Evolutionary conservation across 176 grass and related monocot genomes (phyloP).

Genomic region (Paspalum vaginatum): DNA sequence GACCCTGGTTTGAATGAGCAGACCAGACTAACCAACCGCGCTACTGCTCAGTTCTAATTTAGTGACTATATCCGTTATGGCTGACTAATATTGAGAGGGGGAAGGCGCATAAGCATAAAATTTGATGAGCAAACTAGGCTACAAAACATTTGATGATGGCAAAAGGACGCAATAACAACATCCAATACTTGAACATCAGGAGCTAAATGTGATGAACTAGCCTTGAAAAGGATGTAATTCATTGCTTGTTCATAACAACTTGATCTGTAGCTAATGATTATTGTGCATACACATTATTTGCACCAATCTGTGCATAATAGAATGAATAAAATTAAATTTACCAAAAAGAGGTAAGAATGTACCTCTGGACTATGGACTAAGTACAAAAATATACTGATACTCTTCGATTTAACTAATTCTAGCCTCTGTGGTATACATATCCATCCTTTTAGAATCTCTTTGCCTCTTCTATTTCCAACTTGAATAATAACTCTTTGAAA

Average conservation of each 20-base stretch:
- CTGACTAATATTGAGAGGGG: neutral
- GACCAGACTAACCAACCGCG: neutral
- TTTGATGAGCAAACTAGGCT: neutral
- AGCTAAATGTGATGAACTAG: neutral
- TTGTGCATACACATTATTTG: constrained; percentile 31
- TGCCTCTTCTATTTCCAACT: neutral
- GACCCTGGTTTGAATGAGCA: neutral
- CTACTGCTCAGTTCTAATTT: neutral
- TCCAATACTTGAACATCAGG: neutral
- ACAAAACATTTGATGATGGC: neutral
- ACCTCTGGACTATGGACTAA: constrained; percentile 28
- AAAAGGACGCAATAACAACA: neutral
- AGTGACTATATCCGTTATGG: neutral
- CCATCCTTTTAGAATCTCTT: constrained; percentile 19
- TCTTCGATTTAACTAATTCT: constrained; percentile 20
- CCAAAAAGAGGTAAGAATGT: constrained; percentile 13
- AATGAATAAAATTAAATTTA: constrained; percentile 27
- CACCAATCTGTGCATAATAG: neutral
- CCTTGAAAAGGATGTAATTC: neutral
- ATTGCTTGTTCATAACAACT: neutral
- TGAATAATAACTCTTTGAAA: constrained; percentile 25
- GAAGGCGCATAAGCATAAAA: neutral
- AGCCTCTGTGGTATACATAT: neutral
- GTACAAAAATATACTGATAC: neutral
- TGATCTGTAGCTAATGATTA: constrained; percentile 8